Evolutionary conservation across 2,329 filamentous ascomycete genomes (phyloP).

Genomic region (Achaetomium macrosporum): DNA sequence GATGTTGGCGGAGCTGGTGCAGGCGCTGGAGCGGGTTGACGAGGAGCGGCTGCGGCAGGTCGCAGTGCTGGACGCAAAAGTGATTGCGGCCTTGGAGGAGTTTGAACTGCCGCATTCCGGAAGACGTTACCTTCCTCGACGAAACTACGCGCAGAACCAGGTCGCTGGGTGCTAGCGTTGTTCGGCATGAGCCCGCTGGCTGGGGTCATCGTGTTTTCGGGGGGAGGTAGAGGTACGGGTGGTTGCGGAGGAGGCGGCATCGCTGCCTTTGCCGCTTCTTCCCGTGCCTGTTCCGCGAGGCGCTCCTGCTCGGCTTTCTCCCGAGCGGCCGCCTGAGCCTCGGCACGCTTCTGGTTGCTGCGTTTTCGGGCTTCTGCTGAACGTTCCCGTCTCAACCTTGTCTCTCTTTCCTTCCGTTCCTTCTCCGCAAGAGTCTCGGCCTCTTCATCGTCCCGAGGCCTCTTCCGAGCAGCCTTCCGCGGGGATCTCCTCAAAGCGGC

Average conservation of each 20-base stretch:
- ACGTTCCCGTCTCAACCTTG: slow-evolving; percentile 11
- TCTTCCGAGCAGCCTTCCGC: slow-evolving; percentile 10
- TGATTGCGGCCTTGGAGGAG: slow-evolving; percentile 13
- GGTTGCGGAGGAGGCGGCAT: slow-evolving; percentile 13
- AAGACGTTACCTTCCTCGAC: slow-evolving; percentile 26
- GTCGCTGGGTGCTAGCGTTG: background rate
- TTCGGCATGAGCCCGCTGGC: background rate
- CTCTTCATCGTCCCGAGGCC: slow-evolving; percentile 15
- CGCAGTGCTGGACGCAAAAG: background rate
- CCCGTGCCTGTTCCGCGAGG: slow-evolving; percentile 1
- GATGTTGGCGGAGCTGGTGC: background rate
- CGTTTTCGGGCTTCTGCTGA: slow-evolving; percentile 4
- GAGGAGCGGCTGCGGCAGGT: background rate
- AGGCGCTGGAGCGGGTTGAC: background rate
- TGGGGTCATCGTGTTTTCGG: slow-evolving; percentile 4
- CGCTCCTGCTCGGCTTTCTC: slow-evolving; percentile 1
- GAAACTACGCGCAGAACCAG: slow-evolving; percentile 21
- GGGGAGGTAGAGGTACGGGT: background rate
- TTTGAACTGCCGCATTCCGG: slow-evolving; percentile 19
- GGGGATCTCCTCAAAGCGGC: background rate
- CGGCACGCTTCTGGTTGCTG: slow-evolving; percentile 2
- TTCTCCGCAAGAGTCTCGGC: slow-evolving; percentile 10
- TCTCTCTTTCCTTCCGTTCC: slow-evolving; percentile 14
- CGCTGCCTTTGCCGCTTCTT: slow-evolving; percentile 8
- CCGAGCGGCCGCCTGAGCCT: background rate